Conservation (phyloP, 2,329 filamentous ascomycete species). For the Botrytis hyacinthi region DNA sequence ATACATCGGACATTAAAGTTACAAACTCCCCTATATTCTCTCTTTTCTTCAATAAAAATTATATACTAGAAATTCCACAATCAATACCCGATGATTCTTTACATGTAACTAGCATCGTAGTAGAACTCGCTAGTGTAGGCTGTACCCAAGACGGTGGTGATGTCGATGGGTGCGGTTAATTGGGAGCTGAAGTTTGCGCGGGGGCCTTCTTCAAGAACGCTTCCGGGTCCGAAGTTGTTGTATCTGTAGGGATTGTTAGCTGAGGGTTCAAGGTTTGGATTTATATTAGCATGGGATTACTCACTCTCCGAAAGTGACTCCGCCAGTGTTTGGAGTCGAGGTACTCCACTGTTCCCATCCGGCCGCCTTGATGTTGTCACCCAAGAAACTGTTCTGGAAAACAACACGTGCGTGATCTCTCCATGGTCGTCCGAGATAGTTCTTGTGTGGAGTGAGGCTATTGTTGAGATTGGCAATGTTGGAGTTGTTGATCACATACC, state of each 20-base stretch:
- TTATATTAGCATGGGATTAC: neutral
- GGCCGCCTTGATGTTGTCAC: slow-evolving; percentile 47
- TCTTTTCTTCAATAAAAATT: neutral
- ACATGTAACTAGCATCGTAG: slow-evolving; percentile 24
- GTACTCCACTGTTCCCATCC: slow-evolving; percentile 53
- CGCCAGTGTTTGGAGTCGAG: slow-evolving; percentile 27
- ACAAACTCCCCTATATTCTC: neutral
- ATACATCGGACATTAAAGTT: neutral
- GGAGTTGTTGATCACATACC: slow-evolving; percentile 56
- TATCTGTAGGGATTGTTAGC: neutral
- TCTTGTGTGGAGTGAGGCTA: slow-evolving; percentile 42
- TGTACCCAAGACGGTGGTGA: slow-evolving; percentile 26
- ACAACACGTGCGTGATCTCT: slow-evolving; percentile 49
- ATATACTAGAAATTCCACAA: neutral
- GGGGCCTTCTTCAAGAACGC: slow-evolving; percentile 17
- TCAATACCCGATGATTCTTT: neutral
- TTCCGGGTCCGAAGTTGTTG: slow-evolving; percentile 50
- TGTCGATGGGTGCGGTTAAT: slow-evolving; percentile 19
- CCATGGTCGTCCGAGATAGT: slow-evolving; percentile 55
- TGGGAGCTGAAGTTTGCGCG: slow-evolving; percentile 27
- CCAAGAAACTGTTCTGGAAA: slow-evolving; percentile 49
- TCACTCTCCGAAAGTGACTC: slow-evolving; percentile 10
- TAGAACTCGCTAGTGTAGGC: slow-evolving; percentile 24
- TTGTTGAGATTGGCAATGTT: slow-evolving; percentile 45
- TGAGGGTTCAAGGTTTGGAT: neutral